A percentile compares a stretch with the other conserved stretches of the same genome.
Evolutionary conservation across 352 stramenopile species (phyloP).

Genomic region (Pythium insidiosum): DNA sequence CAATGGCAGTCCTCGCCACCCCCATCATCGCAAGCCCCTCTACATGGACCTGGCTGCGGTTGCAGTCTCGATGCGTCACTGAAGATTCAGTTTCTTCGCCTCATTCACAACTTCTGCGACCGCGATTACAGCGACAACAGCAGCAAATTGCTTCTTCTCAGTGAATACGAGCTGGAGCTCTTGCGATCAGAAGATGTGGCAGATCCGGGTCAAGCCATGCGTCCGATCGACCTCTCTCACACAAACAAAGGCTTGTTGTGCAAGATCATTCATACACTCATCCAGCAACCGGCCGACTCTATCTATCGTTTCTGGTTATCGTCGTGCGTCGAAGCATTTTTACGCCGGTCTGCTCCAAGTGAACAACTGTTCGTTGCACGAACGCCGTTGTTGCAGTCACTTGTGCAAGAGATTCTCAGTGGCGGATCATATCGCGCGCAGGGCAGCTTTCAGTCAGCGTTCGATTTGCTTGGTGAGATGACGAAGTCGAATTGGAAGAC

Average conservation of each 20-base stretch:
- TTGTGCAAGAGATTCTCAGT: conserved; percentile 86
- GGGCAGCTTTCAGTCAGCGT: conserved; percentile 92
- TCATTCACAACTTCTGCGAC: conserved; percentile 97
- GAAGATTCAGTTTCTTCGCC: conserved; percentile 93
- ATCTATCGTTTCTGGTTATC: conserved; percentile 96
- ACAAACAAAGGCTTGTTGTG: conserved; percentile 82
- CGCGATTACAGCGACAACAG: conserved; percentile 85
- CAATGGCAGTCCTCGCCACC: conserved; percentile 67
- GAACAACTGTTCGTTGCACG: conserved; percentile 90
- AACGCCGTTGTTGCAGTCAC: conserved; percentile 80
- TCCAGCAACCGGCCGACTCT: conserved; percentile 88
- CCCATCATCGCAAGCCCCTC: conserved; percentile 34
- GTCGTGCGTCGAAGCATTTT: conserved; percentile 94
- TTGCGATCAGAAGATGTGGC: too few species aligned
- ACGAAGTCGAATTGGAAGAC: conserved; percentile 91
- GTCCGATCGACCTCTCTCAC: conserved; percentile 56
- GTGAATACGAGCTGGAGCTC: conserved; percentile 46
- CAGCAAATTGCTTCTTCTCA: conserved; percentile 79
- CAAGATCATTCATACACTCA: conserved; percentile 87
- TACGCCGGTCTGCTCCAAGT: conserved; percentile 73
- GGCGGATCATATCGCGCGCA: conserved; percentile 75
- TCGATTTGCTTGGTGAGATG: conserved; percentile 94
- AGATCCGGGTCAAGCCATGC: conserved; percentile 23
- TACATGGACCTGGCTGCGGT: conserved; percentile 85
- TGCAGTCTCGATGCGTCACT: conserved; percentile 93